phyloP scores from a whole-genome alignment of 129 eudicot genomes.

The Cynara cardunculus region DNA sequence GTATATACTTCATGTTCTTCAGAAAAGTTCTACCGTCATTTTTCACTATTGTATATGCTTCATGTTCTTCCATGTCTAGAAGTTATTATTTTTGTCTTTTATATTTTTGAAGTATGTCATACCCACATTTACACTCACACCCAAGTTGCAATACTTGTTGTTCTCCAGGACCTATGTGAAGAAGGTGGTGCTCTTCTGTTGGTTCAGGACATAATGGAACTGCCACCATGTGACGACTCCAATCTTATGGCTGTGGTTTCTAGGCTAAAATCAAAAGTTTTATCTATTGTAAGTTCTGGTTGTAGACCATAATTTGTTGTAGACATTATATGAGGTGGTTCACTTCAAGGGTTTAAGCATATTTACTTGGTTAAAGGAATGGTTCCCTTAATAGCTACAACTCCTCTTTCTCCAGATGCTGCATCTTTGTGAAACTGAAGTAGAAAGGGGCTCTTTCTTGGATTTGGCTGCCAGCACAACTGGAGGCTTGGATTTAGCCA shows the following conservation, averaged over 20 bases:
- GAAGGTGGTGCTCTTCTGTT: conserved; percentile 66
- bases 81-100: background rate
- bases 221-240: conserved; percentile 26
- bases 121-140: too few relatives aligned
- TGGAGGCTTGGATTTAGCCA: conserved; percentile 55
- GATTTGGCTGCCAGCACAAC: conserved; percentile 64
- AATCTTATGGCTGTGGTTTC: conserved; percentile 44
- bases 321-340: background rate
- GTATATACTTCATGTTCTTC: background rate
- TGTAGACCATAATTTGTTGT: background rate
- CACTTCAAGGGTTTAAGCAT: background rate
- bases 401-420: conserved; percentile 53
- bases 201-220: conserved; percentile 44
- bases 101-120: too few relatives aligned
- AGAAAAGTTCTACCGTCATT: background rate
- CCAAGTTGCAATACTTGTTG: conserved; percentile 3
- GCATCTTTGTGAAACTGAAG: conserved; percentile 59
- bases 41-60: background rate
- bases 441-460: conserved; percentile 63
- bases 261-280: conserved; percentile 60
- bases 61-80: too few relatives aligned
- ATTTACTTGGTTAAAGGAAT: conserved; percentile 2
- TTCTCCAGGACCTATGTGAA: conserved; percentile 57
- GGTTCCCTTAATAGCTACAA: conserved; percentile 1
- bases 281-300: conserved; percentile 62